Evolutionary conservation across 441 rosid genomes (phyloP), one percentile per base, ranked within the genome.

Genomic region (Theobroma grandiflorum): DNA sequence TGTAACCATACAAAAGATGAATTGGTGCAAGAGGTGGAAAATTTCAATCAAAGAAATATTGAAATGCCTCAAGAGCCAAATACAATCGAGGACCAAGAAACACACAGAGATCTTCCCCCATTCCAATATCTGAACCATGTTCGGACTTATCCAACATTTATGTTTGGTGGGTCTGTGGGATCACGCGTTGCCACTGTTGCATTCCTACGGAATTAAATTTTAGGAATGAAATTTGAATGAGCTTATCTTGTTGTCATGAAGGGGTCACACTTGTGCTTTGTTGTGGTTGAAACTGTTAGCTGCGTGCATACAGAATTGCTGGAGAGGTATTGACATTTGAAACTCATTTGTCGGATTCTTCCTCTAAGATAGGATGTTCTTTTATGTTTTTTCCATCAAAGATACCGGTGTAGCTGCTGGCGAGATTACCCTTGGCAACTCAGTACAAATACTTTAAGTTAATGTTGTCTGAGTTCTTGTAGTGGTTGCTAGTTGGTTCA

Each of bases 121-220:
- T 97, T 94, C 79, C 88, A 80, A 76, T 94, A 95, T 84, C 87
- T 95, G 15, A 86, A 87, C 86, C 99, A 94, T 64, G 97, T 97
- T 75, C 91, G 93, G 73, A 87, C 96, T 4, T 93, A 93, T 82
- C 99, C 97, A 0, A 94, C 97, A 11, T 94, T 93, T 87, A 91
- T 84, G 91, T 94, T 94, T 75, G 97, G 97, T 72, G 98, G 99
- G 38, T 82, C 89, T 8, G 91, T 88, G 12, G 97, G 98, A 80
- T 91, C 97, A 2, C 96, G 95, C 66, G 98, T 91, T 73, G 95
- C 99, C 55, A 97, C 96, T 0, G 98, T 95, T 74, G 99, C 98
- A n/a, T 94, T 95, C 82, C 88, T 88, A 55, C 89, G 94, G 80
- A 89, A 81, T 82, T 95, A 87, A 91, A 70, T 68, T 57, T 43